These are phyloP conservation scores for Botrytis hyacinthi DNA, from an alignment of 2,329 filamentous ascomycete genomes.

Conservation along the genomic window DNA sequence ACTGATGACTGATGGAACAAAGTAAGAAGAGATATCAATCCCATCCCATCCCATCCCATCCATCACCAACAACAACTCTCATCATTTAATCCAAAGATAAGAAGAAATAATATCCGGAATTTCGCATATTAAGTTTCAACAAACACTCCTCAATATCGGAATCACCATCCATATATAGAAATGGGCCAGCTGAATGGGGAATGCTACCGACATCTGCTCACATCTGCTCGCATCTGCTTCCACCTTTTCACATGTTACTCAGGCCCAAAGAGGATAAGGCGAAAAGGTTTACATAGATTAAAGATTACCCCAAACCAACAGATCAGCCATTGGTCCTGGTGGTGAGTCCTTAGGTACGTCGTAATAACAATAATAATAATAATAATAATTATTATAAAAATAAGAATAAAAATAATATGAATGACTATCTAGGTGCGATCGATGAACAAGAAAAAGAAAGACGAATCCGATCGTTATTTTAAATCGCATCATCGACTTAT, in stretches of 20 bases:
- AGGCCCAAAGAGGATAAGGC: not conserved
- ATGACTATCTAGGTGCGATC: not conserved
- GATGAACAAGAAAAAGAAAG: not conserved
- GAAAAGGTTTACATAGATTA: not conserved
- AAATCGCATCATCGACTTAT: not conserved
- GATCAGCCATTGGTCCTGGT: not conserved
- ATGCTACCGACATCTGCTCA: not conserved
- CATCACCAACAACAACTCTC: not conserved
- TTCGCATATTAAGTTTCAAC: not conserved
- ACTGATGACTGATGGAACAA: too few species aligned
- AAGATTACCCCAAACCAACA: not conserved
- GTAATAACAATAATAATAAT: not conserved
- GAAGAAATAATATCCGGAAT: not conserved
- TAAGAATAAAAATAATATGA: not conserved
- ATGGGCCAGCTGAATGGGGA: not conserved
- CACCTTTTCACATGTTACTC: not conserved
- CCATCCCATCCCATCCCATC: accelerated
- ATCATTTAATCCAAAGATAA: not conserved
- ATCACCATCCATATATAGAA: not conserved
- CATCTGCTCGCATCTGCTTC: not conserved
- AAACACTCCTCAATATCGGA: not conserved
- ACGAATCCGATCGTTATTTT: not conserved
- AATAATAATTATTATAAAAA: not conserved
- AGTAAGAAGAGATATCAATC: not conserved
- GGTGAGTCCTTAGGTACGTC: not conserved